A percentile compares a stretch with the other conserved stretches of the same genome.
These are phyloP conservation scores for Spatholobus suberectus DNA, from an alignment of 306 rosid genomes.

Conservation along the genomic window DNA sequence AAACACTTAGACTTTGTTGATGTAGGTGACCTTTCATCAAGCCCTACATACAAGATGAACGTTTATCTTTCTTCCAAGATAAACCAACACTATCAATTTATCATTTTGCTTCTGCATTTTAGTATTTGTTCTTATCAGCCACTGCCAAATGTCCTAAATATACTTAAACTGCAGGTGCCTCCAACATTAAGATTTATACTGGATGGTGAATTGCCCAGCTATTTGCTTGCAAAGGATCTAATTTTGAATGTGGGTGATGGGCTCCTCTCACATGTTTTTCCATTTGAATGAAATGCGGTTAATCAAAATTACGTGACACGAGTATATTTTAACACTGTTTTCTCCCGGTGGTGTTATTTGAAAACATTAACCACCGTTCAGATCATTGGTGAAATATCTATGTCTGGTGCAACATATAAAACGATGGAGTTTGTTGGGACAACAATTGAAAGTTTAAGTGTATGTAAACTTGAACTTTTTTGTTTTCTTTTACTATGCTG, in stretches of 20 bases:
- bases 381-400: conserved; percentile 91
- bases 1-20: neutral
- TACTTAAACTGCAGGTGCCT: conserved; percentile 67
- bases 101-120: conserved; percentile 1
- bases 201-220: conserved; percentile 89
- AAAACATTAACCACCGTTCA: conserved; percentile 39
- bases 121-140: conserved; percentile 4
- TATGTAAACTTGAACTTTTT: conserved; percentile 41
- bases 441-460: conserved; percentile 75
- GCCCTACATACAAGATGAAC: neutral
- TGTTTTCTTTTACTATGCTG: neutral
- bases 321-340: neutral
- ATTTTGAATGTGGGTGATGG: conserved; percentile 72
- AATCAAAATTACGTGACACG: neutral
- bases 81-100: neutral
- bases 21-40: neutral
- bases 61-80: neutral
- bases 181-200: conserved; percentile 77
- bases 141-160: neutral
- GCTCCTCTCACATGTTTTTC: conserved; percentile 16
- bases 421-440: conserved; percentile 91
- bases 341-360: conserved; percentile 9
- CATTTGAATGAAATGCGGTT: conserved; percentile 22
- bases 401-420: conserved; percentile 90
- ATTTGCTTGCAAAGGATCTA: conserved; percentile 87